Conservation (phyloP, 2,329 filamentous ascomycete genomes). For the Celoporthe dispersa region DNA sequence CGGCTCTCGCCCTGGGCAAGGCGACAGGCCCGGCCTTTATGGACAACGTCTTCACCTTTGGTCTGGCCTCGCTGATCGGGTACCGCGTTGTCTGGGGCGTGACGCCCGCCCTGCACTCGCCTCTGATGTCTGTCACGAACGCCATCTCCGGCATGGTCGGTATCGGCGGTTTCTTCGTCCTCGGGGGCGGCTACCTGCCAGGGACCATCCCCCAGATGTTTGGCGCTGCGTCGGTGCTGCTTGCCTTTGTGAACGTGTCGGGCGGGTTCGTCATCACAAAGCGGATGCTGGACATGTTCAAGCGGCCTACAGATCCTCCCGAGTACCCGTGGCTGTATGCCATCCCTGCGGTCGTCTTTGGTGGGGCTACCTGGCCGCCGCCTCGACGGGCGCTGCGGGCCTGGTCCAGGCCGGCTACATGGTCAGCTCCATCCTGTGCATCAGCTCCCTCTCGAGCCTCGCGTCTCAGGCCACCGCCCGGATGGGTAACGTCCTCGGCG, state of each 20-base stretch:
- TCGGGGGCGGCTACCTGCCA: slow-evolving; percentile 80
- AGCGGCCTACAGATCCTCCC: slow-evolving; percentile 81
- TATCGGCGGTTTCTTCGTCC: slow-evolving; percentile 84
- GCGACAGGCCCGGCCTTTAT: slow-evolving; percentile 84
- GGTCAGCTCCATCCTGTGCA: slow-evolving; percentile 82
- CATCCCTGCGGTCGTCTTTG: slow-evolving; percentile 76
- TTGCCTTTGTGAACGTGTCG: slow-evolving; percentile 87
- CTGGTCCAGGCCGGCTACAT: slow-evolving; percentile 88
- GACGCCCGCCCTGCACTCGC: slow-evolving; percentile 79
- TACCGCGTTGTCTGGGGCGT: slow-evolving; percentile 92
- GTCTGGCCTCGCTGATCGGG: slow-evolving; percentile 81
- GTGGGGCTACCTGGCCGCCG: slow-evolving; percentile 82
- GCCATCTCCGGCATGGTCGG: slow-evolving; percentile 92
- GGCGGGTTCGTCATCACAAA: slow-evolving; percentile 92
- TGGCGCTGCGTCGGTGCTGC: slow-evolving; percentile 77
- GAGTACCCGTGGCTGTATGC: slow-evolving; percentile 90
- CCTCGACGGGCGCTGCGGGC: slow-evolving; percentile 79
- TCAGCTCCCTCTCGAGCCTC: slow-evolving; percentile 80
- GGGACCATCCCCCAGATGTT: slow-evolving; percentile 79
- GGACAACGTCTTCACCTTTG: slow-evolving; percentile 84
- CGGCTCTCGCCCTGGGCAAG: slow-evolving; percentile 77
- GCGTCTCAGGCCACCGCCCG: slow-evolving; percentile 83
- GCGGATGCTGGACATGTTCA: slow-evolving; percentile 92
- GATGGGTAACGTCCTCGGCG: slow-evolving; percentile 83
- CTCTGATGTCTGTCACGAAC: slow-evolving; percentile 91